Evolutionary conservation across 805 yeast species (phyloP).

Genomic region (Yarrowia sp.): DNA sequence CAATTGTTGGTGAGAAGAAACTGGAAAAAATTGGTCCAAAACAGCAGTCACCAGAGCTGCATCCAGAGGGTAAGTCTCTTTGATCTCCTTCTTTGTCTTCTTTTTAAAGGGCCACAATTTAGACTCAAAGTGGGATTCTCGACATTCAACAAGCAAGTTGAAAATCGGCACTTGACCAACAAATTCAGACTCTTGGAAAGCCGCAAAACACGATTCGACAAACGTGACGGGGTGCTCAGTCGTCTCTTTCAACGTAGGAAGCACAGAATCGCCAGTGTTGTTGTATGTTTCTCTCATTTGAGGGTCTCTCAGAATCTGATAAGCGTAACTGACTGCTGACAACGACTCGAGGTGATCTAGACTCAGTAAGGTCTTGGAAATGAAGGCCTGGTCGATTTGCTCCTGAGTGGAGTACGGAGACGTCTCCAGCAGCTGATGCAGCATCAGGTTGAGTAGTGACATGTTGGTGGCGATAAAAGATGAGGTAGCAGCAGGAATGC

Average conservation of each 20-base stretch:
- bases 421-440: conserved; percentile 17
- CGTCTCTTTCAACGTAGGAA: neutral
- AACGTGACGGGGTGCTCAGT: neutral
- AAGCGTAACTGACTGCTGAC: conserved; percentile 12
- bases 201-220: conserved; percentile 9
- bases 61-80: neutral
- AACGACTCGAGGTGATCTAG: conserved; percentile 1
- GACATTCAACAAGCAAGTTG: neutral
- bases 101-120: conserved; percentile 3
- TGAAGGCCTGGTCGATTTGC: conserved; percentile 21
- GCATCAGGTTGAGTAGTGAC: conserved; percentile 7
- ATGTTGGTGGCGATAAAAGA: neutral
- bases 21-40: neutral
- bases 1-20: neutral
- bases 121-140: neutral
- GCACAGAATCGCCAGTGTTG: conserved; percentile 9
- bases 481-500: neutral
- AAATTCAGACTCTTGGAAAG: conserved; percentile 7
- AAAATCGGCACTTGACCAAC: conserved; percentile 6
- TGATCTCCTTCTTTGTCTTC: neutral
- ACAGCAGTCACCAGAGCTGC: neutral
- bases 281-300: conserved; percentile 5
- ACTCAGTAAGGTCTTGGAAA: neutral
- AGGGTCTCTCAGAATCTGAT: conserved; percentile 11
- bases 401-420: conserved; percentile 16